Evolutionary conservation across 176 grass and related monocot species (phyloP).

Genomic region (Raddia distichophylla): DNA sequence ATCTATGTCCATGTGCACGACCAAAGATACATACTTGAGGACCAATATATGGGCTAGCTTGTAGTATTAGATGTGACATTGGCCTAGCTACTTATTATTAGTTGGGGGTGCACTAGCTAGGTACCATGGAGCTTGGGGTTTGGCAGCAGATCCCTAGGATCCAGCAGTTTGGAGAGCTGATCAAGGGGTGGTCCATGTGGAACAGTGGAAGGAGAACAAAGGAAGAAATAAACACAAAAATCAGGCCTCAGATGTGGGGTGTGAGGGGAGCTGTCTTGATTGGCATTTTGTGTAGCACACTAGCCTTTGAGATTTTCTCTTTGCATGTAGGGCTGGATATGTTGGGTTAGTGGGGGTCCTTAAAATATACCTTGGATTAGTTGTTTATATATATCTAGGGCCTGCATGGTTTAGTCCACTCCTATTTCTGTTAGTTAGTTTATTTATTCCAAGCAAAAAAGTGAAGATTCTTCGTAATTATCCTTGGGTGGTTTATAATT

Average conservation of each 20-base stretch:
- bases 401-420: background rate
- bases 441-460: background rate
- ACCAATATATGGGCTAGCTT: slow-evolving; percentile 44
- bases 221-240: slow-evolving; percentile 23
- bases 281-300: slow-evolving; percentile 40
- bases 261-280: slow-evolving; percentile 33
- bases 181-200: slow-evolving; percentile 35
- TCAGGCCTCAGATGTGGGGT: slow-evolving; percentile 33
- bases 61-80: slow-evolving; percentile 46
- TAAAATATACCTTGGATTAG: slow-evolving; percentile 56
- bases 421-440: background rate
- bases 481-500: background rate
- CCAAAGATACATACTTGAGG: slow-evolving; percentile 1
- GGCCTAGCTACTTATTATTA: slow-evolving; percentile 22
- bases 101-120: slow-evolving; percentile 32
- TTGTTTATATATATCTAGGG: slow-evolving; percentile 1
- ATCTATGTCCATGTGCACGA: slow-evolving; percentile 10
- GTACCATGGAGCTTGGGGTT: slow-evolving; percentile 11
- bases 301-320: slow-evolving; percentile 44
- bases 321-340: slow-evolving; percentile 47
- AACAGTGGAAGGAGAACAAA: background rate
- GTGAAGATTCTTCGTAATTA: background rate
- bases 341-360: slow-evolving; percentile 63
- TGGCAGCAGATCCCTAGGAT: slow-evolving; percentile 22
- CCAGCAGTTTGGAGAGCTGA: slow-evolving; percentile 23